phyloP scores from a whole-genome alignment of 2,329 filamentous ascomycete genomes.

The Reticulascus tulasneorum region DNA sequence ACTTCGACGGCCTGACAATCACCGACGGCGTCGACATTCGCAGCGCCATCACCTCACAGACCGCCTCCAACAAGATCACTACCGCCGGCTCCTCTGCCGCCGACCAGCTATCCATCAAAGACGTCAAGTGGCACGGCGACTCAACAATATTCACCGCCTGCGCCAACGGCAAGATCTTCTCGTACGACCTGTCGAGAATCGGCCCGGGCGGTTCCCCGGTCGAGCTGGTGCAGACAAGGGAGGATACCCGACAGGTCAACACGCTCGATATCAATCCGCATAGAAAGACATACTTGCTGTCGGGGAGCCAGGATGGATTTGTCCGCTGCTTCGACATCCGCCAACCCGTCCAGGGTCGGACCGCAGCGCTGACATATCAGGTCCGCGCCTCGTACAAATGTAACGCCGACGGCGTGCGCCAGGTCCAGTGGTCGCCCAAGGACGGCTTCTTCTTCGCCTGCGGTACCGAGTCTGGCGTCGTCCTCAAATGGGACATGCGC shows the following conservation, averaged over 20 bases:
- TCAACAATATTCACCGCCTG: slow-evolving; percentile 59
- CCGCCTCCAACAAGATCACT: slow-evolving; percentile 37
- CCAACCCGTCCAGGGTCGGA: slow-evolving; percentile 41
- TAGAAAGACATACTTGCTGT: slow-evolving; percentile 52
- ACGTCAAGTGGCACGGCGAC: slow-evolving; percentile 55
- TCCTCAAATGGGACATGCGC: slow-evolving; percentile 62
- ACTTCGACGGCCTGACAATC: slow-evolving; percentile 49
- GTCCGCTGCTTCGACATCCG: slow-evolving; percentile 59
- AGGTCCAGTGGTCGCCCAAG: slow-evolving; percentile 62
- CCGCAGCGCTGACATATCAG: slow-evolving; percentile 45
- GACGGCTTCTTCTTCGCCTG: slow-evolving; percentile 61
- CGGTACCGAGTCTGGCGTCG: slow-evolving; percentile 57
- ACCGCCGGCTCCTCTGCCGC: slow-evolving; percentile 26
- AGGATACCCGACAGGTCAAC: slow-evolving; percentile 62
- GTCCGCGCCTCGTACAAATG: slow-evolving; percentile 38
- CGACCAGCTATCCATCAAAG: slow-evolving; percentile 61
- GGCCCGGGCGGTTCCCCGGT: slow-evolving; percentile 41
- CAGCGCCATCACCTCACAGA: slow-evolving; percentile 48
- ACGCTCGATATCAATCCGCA: slow-evolving; percentile 61
- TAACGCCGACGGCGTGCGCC: slow-evolving; percentile 54
- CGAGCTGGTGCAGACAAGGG: slow-evolving; percentile 54
- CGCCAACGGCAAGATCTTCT: slow-evolving; percentile 60
- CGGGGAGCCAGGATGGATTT: slow-evolving; percentile 61
- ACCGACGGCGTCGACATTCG: slow-evolving; percentile 56
- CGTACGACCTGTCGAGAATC: slow-evolving; percentile 55